These are phyloP conservation scores for Taphrina flavorubra DNA, from an alignment of 1,139 yeast genomes.

Conservation along the genomic window DNA sequence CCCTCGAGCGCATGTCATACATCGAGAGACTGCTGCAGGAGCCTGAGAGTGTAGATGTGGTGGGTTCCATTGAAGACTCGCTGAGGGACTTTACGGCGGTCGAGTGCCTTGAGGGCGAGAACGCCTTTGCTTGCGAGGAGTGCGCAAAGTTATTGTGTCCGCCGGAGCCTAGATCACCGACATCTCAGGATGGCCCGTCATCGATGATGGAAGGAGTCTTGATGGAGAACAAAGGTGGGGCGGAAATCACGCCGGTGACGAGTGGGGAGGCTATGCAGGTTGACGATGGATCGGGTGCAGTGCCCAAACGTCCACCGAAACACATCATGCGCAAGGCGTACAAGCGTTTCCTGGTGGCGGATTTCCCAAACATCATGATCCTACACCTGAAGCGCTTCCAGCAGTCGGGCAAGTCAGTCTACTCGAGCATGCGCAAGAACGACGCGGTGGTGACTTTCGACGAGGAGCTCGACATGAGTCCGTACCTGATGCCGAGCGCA, in stretches of 20 bases:
- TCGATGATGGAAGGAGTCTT: conserved; percentile 13
- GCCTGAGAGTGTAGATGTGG: conserved; percentile 15
- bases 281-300: background rate
- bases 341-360: conserved; percentile 42
- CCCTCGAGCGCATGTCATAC: conserved; percentile 22
- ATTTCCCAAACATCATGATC: conserved; percentile 42
- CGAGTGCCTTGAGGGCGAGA: conserved; percentile 42
- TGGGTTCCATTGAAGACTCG: conserved; percentile 43
- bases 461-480: conserved; percentile 40
- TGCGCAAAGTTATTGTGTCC: conserved; percentile 40
- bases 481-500: conserved; percentile 41
- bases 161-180: background rate
- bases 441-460: conserved; percentile 41
- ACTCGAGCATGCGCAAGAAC: conserved; percentile 41
- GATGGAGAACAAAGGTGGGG: background rate
- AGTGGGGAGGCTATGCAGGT: conserved; percentile 17
- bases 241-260: background rate
- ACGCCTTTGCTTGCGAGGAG: conserved; percentile 44
- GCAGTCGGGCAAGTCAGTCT: conserved; percentile 39
- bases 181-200: conserved; percentile 3
- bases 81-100: conserved; percentile 40
- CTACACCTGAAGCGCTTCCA: conserved; percentile 44
- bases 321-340: conserved; percentile 42
- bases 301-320: conserved; percentile 8
- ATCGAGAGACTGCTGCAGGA: conserved; percentile 30